Evolutionary conservation across 2,329 filamentous ascomycete genomes (phyloP), one percentile per base, ranked within the genome.

Genomic region (Exophiala calicioides): DNA sequence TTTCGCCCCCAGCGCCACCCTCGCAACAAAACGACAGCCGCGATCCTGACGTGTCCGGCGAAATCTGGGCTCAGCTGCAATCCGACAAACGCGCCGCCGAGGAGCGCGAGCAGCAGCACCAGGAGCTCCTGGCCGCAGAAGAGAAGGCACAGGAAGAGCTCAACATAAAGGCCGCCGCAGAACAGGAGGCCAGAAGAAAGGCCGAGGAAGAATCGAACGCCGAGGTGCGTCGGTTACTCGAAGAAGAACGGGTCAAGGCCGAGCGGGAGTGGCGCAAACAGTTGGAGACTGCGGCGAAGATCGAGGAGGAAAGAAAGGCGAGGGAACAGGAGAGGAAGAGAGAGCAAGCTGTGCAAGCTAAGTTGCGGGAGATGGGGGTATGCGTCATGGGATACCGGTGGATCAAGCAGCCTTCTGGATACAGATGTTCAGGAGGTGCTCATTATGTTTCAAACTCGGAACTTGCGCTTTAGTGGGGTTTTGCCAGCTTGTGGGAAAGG

Each of bases 331-430:
- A 76, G 19, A 30, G 38, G 20, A 30, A 20, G 24, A 41, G 19
- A 20, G 38, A 31, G 38, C 32, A 35, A 16, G 32, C 32, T 10
- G 32, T 35, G 15, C 32, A 35, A 16, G 10, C 32, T 16, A 72
- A 61, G 56, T 60, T 88, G 53, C 64, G 60, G 53, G 21, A 55
- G 1, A 70, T 80, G 68, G 84, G 84, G 0, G 38, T 63, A 0
- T 90, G 85, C 61, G 68, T 71, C 0, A 27, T 44, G 13, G 85
- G 84, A 0, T 88, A 36, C 58, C 43, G 47, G 0, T 89, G 85
- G 85, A 79, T 85, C 19, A 79, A 77, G 56, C 75, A 83, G 57
- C 30, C 2, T 1, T 60, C 58, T 1, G 84, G 84, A 0, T 88
- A 80, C 62, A 63, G 81, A 4, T 88, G 85, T 65, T 73, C 73